Percentiles rank a stretch among this genome's conserved stretches.
phyloP scores from a whole-genome alignment of 139 green algal species.

The Tetraselmis striata region DNA sequence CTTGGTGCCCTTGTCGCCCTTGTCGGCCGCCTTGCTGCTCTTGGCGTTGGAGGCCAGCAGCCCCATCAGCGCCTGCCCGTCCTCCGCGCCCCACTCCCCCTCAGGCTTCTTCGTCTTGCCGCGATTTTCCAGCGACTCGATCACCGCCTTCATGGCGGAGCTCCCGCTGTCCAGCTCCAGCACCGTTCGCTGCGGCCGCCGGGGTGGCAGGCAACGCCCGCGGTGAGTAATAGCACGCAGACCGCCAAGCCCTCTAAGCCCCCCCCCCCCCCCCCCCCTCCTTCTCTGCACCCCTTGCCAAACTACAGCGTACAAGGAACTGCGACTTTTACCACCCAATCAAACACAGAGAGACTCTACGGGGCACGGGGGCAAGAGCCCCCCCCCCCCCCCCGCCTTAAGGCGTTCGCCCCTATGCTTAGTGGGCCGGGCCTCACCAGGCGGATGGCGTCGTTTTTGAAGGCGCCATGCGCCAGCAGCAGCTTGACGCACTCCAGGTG shows the following conservation, averaged over 20 bases:
- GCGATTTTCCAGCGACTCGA: not conserved
- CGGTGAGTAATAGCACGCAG: too few species aligned
- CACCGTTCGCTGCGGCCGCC: not conserved
- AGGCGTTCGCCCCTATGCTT: too few species aligned
- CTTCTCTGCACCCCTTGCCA: too few species aligned
- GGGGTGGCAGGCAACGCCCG: too few species aligned
- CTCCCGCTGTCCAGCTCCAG: not conserved
- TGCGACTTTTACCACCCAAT: too few species aligned
- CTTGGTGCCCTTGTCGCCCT: not conserved
- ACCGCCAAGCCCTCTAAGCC: too few species aligned
- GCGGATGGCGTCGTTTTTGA: not conserved
- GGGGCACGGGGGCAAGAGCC: too few species aligned
- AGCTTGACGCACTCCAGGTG: not conserved
- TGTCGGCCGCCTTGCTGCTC: not conserved
- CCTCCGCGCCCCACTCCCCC: not conserved
- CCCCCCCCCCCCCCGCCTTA: too few species aligned
- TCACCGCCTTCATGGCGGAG: not conserved
- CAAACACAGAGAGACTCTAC: too few species aligned
- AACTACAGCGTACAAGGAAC: too few species aligned
- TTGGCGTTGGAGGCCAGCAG: not conserved
- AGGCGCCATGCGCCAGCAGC: not conserved
- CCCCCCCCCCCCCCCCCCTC: too few species aligned
- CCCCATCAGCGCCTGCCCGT: not conserved
- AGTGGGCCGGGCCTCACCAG: too few species aligned
- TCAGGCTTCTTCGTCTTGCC: not conserved